phyloP scores from a whole-genome alignment of 225 moss, liverwort and hornwort genomes.

The Lunularia cruciata region DNA sequence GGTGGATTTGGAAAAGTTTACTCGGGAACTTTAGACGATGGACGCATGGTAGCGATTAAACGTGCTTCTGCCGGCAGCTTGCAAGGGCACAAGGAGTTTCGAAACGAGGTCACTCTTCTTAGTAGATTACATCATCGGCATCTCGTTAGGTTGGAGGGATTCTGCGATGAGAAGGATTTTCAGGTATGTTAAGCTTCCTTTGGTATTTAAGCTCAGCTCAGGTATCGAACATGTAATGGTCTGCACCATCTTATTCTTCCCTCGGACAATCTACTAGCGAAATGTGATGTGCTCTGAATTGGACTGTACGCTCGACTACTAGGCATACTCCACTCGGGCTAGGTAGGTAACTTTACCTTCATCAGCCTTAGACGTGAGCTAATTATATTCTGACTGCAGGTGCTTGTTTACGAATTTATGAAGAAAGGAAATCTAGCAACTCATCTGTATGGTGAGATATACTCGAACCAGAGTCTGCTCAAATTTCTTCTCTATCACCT shows the following conservation, averaged over 20 bases:
- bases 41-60: conserved; percentile 66
- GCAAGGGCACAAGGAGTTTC: conserved; percentile 61
- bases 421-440: conserved; percentile 59
- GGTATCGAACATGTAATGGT: too few species aligned
- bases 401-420: conserved; percentile 75
- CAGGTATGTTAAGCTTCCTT: conserved; percentile 34
- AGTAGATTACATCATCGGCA: conserved; percentile 71
- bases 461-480: neutral
- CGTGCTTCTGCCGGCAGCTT: conserved; percentile 47
- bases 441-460: conserved; percentile 43
- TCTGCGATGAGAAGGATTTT: conserved; percentile 54
- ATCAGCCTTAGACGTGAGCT: too few species aligned
- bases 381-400: too few species aligned
- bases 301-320: too few species aligned
- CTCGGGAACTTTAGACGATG: conserved; percentile 56
- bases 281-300: neutral
- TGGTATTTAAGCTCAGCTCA: too few species aligned
- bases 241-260: too few species aligned
- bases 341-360: too few species aligned
- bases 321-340: too few species aligned
- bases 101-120: conserved; percentile 62
- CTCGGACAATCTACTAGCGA: too few species aligned
- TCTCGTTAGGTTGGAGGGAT: conserved; percentile 68
- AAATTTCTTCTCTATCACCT: too few species aligned
- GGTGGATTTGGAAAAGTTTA: conserved; percentile 82